Base-by-base conservation (phyloP, 2,329 filamentous ascomycete species). In the Madurella mycetomatis region DNA sequence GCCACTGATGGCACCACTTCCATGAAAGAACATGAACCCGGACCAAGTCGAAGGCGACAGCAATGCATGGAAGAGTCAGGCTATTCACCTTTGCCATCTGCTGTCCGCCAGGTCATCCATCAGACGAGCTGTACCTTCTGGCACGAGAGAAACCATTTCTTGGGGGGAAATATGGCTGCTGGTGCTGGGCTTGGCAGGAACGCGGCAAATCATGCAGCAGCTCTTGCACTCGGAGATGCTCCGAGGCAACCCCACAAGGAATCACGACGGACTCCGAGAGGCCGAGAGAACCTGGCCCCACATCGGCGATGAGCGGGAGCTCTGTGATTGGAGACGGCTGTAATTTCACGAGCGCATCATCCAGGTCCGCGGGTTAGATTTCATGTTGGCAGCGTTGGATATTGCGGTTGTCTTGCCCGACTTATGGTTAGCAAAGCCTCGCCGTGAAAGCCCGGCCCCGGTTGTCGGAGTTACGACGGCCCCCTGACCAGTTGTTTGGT, bases 1-100 rank as follows among this genome's bases (percentile, higher is more conserved):
- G 48, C 55, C 47, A 51, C 44, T 32, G 16, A 48, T 57, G 40
- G 51, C 44, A 47, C 55, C 55, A 57, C 48, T 41, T 18, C 13
- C 31, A 25, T 37, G 12, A 25, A 7, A 25, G 25, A 7, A 25
- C 25, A 25, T 5, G 40, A 16, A 17, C 40, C 40, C 13, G 15
- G n/a, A 5, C 40, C 7, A 16, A 17, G 17, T 16, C 17, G 40
- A 17, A n/a, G 5, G 17, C 8, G n/a, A 16, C 37, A 40, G 37
- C 4, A 40, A 40, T 13, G 37, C 12, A 13, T 16, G 11, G 2
- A 39, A 2, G 11, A 25, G 25, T 39, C 34, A 39, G 15, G 11
- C 34, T n/a, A 12, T 39, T 9, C 34, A 15, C 16, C 7, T 11
- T 15, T 7, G 7, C 15, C 39, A 41, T 41, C 39, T 41, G 13